phyloP scores from a whole-genome alignment of 2,329 filamentous ascomycete genomes.

The Penicillium sp. region DNA sequence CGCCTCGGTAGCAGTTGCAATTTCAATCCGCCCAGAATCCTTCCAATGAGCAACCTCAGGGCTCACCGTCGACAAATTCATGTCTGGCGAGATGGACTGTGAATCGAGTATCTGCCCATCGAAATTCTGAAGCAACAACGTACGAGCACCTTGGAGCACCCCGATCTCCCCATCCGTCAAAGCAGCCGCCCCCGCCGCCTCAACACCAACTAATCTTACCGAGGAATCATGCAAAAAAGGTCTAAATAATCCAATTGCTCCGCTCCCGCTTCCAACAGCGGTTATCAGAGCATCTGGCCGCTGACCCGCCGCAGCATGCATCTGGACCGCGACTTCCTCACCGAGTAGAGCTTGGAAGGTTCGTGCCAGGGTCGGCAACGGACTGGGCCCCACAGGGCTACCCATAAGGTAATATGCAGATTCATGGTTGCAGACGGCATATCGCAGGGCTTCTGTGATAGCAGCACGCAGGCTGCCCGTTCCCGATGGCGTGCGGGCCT shows the following conservation, averaged over 20 bases:
- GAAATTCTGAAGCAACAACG: slow-evolving; percentile 22
- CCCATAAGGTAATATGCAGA: slow-evolving; percentile 27
- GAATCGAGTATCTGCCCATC: slow-evolving; percentile 25
- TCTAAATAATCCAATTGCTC: slow-evolving; percentile 24
- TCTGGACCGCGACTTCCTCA: slow-evolving; percentile 25
- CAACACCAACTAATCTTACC: slow-evolving; percentile 19
- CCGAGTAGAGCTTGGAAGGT: slow-evolving; percentile 26
- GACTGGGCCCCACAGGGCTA: slow-evolving; percentile 23
- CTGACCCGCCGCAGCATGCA: slow-evolving; percentile 17
- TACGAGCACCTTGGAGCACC: slow-evolving; percentile 26
- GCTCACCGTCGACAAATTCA: slow-evolving; percentile 25
- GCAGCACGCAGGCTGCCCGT: slow-evolving; percentile 25
- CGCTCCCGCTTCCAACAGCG: slow-evolving; percentile 23
- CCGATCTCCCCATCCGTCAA: slow-evolving; percentile 20
- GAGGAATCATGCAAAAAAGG: slow-evolving; percentile 18
- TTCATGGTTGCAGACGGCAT: slow-evolving; percentile 26
- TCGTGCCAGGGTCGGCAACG: slow-evolving; percentile 24
- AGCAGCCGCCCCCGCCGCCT: slow-evolving; percentile 19
- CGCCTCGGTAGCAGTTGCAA: slow-evolving; percentile 23
- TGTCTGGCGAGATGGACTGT: slow-evolving; percentile 25
- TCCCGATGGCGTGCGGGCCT: slow-evolving; percentile 22
- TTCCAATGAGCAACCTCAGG: slow-evolving; percentile 27
- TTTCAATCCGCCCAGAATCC: slow-evolving; percentile 24
- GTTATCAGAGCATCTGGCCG: slow-evolving; percentile 24
- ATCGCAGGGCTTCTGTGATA: slow-evolving; percentile 27